These are phyloP conservation scores for Rhizopus microsporus DNA, from an alignment of 371 early-diverging fungal species.

Conservation along the genomic window DNA sequence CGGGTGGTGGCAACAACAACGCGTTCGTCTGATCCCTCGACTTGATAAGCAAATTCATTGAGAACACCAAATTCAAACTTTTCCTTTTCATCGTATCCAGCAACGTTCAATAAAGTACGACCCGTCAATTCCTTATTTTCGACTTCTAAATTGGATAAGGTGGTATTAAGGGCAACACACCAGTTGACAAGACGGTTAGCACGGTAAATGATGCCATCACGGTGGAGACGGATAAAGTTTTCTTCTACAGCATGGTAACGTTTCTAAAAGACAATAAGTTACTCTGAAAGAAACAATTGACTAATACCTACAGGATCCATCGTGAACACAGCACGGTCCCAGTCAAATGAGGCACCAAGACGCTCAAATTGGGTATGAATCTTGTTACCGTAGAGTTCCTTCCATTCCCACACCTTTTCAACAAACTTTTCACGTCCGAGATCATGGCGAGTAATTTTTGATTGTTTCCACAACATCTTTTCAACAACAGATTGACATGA, in stretches of 20 bases:
- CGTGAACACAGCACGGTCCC: slow-evolving; percentile 94
- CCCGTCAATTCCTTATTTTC: slow-evolving; percentile 91
- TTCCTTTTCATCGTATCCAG: slow-evolving; percentile 89
- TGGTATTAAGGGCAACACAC: slow-evolving; percentile 97
- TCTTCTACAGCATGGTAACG: slow-evolving; percentile 89
- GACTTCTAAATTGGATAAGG: slow-evolving; percentile 98
- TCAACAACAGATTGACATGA: slow-evolving; percentile 99
- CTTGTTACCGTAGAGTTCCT: slow-evolving; percentile 82
- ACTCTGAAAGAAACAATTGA: background rate
- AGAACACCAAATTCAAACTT: slow-evolving; percentile 99
- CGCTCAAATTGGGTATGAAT: slow-evolving; percentile 95
- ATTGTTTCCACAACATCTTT: slow-evolving; percentile 88
- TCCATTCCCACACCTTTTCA: slow-evolving; percentile 96
- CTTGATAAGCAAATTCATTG: slow-evolving; percentile 87
- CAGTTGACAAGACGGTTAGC: slow-evolving; percentile 98
- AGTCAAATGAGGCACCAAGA: slow-evolving; percentile 96
- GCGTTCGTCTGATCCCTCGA: slow-evolving; percentile 84
- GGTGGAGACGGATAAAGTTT: slow-evolving; percentile 95
- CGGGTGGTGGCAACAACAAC: slow-evolving; percentile 98
- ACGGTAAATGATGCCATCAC: slow-evolving; percentile 97
- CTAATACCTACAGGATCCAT: slow-evolving; percentile 78
- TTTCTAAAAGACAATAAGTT: slow-evolving; percentile 30
- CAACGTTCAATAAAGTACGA: slow-evolving; percentile 81
- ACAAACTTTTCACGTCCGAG: slow-evolving; percentile 95
- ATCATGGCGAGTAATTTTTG: slow-evolving; percentile 86